Conservation (phyloP, 2,329 filamentous ascomycete species). For the Claviceps sp. region DNA sequence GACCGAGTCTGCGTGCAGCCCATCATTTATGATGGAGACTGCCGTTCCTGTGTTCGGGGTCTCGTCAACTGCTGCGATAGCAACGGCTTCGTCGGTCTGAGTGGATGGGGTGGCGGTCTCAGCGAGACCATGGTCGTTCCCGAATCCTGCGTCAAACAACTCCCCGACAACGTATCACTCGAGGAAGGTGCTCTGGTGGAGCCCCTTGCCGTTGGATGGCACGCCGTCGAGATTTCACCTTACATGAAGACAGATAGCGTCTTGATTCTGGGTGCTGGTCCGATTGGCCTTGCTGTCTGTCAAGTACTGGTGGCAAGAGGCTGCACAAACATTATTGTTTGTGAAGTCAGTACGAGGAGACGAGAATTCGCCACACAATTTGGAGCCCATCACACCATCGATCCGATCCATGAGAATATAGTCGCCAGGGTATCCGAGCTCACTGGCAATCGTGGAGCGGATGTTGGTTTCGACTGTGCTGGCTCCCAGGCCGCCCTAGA, state of each 20-base stretch:
- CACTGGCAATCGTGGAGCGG: slow-evolving; percentile 35
- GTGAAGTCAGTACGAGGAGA: slow-evolving; percentile 30
- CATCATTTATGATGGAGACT: slow-evolving; percentile 42
- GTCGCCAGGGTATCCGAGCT: slow-evolving; percentile 30
- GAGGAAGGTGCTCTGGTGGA: slow-evolving; percentile 41
- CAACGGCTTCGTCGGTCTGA: slow-evolving; percentile 19
- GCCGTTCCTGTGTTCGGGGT: slow-evolving; percentile 38
- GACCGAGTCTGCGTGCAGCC: slow-evolving; percentile 47
- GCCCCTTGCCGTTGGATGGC: slow-evolving; percentile 33
- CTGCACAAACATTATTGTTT: slow-evolving; percentile 31
- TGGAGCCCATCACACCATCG: slow-evolving; percentile 29
- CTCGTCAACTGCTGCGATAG: slow-evolving; percentile 45
- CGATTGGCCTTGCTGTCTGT: slow-evolving; percentile 34
- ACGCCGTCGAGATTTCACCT: slow-evolving; percentile 30
- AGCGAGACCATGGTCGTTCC: slow-evolving; percentile 40
- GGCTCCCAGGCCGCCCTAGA: slow-evolving; percentile 40
- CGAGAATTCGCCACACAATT: slow-evolving; percentile 29
- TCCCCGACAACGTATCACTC: slow-evolving; percentile 35
- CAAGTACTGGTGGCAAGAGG: slow-evolving; percentile 32
- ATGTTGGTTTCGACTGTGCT: slow-evolving; percentile 49
- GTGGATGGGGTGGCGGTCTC: slow-evolving; percentile 39
- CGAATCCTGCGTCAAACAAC: slow-evolving; percentile 30
- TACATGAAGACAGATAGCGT: slow-evolving; percentile 28
- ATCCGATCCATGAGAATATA: slow-evolving; percentile 31
- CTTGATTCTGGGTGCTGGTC: slow-evolving; percentile 35